phyloP scores from a whole-genome alignment of 2,329 filamentous ascomycete species.

The Penicillium oxalicum region DNA sequence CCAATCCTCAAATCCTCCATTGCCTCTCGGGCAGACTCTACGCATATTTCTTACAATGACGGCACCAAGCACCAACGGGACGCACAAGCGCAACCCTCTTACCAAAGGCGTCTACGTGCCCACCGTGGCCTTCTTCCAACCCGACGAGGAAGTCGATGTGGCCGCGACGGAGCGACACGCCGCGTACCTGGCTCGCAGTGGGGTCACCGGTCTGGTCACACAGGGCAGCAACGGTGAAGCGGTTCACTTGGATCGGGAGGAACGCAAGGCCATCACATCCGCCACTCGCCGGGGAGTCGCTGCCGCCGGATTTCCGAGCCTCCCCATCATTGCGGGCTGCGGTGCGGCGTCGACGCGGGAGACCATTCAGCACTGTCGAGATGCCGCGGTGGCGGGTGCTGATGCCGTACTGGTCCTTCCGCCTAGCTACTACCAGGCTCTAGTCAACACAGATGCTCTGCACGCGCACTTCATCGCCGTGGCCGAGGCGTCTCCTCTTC shows the following conservation, averaged over 20 bases:
- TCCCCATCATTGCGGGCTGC: slow-evolving; percentile 72
- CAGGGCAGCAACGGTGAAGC: slow-evolving; percentile 81
- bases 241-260: slow-evolving; percentile 66
- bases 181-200: slow-evolving; percentile 64
- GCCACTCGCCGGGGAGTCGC: slow-evolving; percentile 66
- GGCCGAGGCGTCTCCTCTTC: slow-evolving; percentile 55
- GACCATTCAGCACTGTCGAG: slow-evolving; percentile 61
- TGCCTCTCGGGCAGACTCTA: too few species aligned
- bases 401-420: slow-evolving; percentile 72
- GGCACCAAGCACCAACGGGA: slow-evolving; percentile 18
- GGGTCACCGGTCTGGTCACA: slow-evolving; percentile 67
- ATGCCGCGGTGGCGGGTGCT: slow-evolving; percentile 63
- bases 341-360: slow-evolving; percentile 68
- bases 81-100: slow-evolving; percentile 24
- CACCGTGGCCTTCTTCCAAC: slow-evolving; percentile 67
- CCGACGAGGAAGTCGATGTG: slow-evolving; percentile 60
- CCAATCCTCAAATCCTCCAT: too few species aligned
- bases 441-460: slow-evolving; percentile 57
- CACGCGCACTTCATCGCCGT: slow-evolving; percentile 61
- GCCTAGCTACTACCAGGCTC: slow-evolving; percentile 66
- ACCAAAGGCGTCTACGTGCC: slow-evolving; percentile 61
- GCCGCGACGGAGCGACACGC: slow-evolving; percentile 54
- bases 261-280: slow-evolving; percentile 62
- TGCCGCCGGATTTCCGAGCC: slow-evolving; percentile 55
- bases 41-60: slow-evolving; percentile 13